Evolutionary conservation across 192 early-diverging fungal species (phyloP).

Genomic region (Podila minutissima): DNA sequence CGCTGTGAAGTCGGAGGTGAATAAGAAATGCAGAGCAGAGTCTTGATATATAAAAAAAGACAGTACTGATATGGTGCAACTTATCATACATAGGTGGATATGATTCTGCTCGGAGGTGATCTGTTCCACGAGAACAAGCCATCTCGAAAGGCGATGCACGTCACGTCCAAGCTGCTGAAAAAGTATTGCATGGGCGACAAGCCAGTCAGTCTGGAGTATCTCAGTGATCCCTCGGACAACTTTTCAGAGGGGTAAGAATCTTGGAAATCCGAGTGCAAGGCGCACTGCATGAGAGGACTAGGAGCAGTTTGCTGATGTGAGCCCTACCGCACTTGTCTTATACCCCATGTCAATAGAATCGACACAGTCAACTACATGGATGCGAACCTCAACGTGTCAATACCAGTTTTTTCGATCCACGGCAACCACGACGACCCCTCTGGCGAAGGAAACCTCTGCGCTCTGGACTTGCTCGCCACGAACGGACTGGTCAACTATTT

Average conservation of each 20-base stretch:
- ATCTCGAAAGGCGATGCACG: conserved; percentile 78
- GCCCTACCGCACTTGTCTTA: too few relatives aligned
- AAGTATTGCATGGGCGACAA: conserved; percentile 74
- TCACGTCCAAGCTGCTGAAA: conserved; percentile 75
- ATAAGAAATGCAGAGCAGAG: too few relatives aligned
- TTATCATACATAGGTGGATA: conserved; percentile 71
- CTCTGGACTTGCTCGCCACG: conserved; percentile 82
- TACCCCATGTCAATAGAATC: conserved; percentile 9
- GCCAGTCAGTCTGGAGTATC: conserved; percentile 73
- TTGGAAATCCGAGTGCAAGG: too few relatives aligned
- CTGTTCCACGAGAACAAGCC: conserved; percentile 97
- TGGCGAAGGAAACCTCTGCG: conserved; percentile 84
- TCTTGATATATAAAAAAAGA: neutral
- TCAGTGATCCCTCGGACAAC: conserved; percentile 80
- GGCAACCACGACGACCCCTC: conserved; percentile 98
- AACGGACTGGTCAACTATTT: conserved; percentile 95
- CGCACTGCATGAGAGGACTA: too few relatives aligned
- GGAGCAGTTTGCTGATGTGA: too few relatives aligned
- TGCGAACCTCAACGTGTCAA: conserved; percentile 83
- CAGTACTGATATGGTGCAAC: neutral
- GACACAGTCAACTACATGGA: conserved; percentile 87
- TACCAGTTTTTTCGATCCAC: conserved; percentile 96
- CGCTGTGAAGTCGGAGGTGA: conserved; percentile 67
- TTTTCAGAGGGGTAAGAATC: conserved; percentile 64
- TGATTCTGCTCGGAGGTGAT: conserved; percentile 94